phyloP scores from a whole-genome alignment of 805 yeast genomes.

The Ogataea paradorogensis region DNA sequence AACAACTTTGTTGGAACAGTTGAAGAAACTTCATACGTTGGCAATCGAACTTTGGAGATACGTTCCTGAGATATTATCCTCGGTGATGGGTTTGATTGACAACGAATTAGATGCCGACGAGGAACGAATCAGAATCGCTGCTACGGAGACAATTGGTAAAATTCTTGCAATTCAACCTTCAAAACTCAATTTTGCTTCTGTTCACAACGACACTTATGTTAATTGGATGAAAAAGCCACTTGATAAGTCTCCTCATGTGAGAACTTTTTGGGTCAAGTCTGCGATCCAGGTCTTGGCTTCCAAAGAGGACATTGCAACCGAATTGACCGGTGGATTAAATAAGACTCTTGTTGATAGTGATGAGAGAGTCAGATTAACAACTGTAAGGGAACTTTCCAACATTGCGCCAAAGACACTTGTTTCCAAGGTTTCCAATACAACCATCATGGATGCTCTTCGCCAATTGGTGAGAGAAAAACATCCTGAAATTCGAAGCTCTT shows the following conservation, averaged over 20 bases:
- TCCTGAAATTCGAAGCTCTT: constrained; percentile 56
- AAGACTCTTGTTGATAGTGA: constrained; percentile 74
- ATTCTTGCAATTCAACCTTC: constrained; percentile 51
- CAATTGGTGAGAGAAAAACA: constrained; percentile 73
- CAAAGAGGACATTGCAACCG: constrained; percentile 47
- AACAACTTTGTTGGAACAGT: constrained; percentile 33
- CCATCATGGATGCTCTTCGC: constrained; percentile 51
- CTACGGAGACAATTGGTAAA: constrained; percentile 71
- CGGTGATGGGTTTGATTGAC: constrained; percentile 75
- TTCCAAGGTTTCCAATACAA: constrained; percentile 42
- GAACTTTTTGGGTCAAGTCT: constrained; percentile 68
- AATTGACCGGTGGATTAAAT: constrained; percentile 54
- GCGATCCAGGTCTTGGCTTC: constrained; percentile 44
- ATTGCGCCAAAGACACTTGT: constrained; percentile 48
- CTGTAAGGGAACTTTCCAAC: constrained; percentile 50
- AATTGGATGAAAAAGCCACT: constrained; percentile 74
- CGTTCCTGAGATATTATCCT: constrained; percentile 68
- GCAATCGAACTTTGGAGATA: constrained; percentile 70
- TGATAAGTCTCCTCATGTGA: constrained; percentile 62
- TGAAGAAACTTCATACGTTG: constrained; percentile 61
- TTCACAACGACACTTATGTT: constrained; percentile 58
- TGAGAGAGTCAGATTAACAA: constrained; percentile 63
- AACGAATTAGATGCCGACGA: constrained; percentile 77
- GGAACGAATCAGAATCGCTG: constrained; percentile 56
- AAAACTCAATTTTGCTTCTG: constrained; percentile 53